These are phyloP conservation scores for Cyclotella baltica DNA, from an alignment of 108 stramenopile genomes.

Conservation along the genomic window DNA sequence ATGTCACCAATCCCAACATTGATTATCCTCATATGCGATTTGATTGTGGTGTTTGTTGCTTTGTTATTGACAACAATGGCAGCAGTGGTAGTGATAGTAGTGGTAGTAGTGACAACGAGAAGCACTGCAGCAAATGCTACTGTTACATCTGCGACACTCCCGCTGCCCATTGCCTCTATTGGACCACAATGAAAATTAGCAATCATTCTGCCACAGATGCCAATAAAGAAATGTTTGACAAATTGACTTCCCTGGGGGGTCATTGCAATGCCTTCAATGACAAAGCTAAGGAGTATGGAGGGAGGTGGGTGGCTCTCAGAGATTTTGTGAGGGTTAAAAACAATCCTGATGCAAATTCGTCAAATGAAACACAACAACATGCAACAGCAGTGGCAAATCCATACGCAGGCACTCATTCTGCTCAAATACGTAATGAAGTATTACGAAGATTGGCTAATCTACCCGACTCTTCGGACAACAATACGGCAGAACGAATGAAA, in stretches of 20 bases:
- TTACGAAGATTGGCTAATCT: not conserved
- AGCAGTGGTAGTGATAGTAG: not conserved
- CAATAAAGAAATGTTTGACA: slow-evolving; percentile 13
- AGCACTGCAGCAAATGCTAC: slow-evolving; percentile 73
- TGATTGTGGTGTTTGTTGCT: slow-evolving; percentile 56
- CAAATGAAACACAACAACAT: not conserved
- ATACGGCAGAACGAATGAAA: not conserved
- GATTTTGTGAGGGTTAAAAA: slow-evolving; percentile 1
- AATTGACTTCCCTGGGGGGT: not conserved
- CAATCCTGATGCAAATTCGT: not conserved
- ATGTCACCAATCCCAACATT: slow-evolving; percentile 63
- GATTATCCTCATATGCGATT: slow-evolving; percentile 64
- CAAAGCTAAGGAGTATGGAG: slow-evolving; percentile 3
- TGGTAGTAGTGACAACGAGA: slow-evolving; percentile 18
- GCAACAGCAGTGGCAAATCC: not conserved
- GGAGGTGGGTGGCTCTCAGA: not conserved
- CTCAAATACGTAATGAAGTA: not conserved
- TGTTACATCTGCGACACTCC: slow-evolving; percentile 69
- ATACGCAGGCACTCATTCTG: slow-evolving; percentile 10
- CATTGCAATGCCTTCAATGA: slow-evolving; percentile 43
- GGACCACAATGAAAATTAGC: slow-evolving; percentile 39
- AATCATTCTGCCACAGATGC: not conserved
- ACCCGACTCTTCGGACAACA: not conserved
- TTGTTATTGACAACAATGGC: slow-evolving; percentile 6
- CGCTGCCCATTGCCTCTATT: slow-evolving; percentile 52